Evolutionary conservation across 129 eudicot species (phyloP).

Genomic region (Tanacetum coccineum): DNA sequence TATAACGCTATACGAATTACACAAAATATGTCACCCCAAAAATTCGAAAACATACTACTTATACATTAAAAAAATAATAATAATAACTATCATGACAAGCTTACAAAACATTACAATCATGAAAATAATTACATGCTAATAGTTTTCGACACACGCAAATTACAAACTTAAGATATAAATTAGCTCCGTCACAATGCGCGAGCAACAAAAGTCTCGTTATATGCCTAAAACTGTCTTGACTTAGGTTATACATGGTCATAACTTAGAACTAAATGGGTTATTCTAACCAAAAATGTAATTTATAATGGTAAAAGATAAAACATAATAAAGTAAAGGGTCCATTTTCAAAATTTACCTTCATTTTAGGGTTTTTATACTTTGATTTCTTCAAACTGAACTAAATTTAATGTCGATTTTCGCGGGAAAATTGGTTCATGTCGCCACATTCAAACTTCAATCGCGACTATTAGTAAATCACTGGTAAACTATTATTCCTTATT

Average conservation of each 20-base stretch:
- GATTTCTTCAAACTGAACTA: conserved; percentile 19
- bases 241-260: not conserved
- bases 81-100: no score
- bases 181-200: no score
- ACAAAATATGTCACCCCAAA: no score
- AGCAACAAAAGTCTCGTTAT: no score
- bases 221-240: no score
- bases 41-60: no score
- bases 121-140: no score
- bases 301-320: not conserved
- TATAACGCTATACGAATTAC: no score
- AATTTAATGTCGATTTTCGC: conserved; percentile 37
- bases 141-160: no score
- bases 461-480: conserved; percentile 33
- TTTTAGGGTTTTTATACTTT: conserved; percentile 22
- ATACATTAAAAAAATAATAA: no score
- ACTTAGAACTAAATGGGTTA: not conserved
- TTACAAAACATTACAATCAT: no score
- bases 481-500: conserved; percentile 18
- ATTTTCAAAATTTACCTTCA: not conserved
- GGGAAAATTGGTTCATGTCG: conserved; percentile 36
- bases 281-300: not conserved
- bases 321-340: not conserved
- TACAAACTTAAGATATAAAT: no score
- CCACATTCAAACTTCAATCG: conserved; percentile 34